These are phyloP conservation scores for Candida tibetensis DNA, from an alignment of 805 yeast species.

Conservation along the genomic window DNA sequence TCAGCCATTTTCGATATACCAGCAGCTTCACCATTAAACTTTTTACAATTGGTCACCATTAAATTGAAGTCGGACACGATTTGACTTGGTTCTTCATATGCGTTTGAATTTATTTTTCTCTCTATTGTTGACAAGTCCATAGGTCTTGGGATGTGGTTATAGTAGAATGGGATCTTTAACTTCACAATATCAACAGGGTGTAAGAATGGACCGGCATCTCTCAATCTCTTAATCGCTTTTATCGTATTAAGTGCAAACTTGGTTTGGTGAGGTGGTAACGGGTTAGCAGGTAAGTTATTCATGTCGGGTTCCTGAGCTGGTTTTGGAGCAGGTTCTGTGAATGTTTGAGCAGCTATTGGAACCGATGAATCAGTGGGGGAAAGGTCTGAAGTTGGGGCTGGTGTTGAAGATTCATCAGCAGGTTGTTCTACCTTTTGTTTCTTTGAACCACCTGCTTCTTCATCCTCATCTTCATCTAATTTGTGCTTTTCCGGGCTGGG, in stretches of 20 bases:
- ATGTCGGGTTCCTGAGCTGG: constrained; percentile 74
- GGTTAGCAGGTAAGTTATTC: constrained; percentile 60
- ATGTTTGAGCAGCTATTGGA: constrained; percentile 13
- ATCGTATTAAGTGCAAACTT: constrained; percentile 75
- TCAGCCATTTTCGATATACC: constrained; percentile 89
- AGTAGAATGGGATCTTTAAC: constrained; percentile 86
- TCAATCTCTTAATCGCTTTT: constrained; percentile 82
- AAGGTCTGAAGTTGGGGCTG: constrained; percentile 1
- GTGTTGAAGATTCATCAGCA: constrained; percentile 7
- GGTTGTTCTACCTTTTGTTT: constrained; percentile 5
- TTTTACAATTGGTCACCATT: constrained; percentile 78
- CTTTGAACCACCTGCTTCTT: constrained; percentile 8
- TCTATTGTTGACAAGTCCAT: constrained; percentile 95
- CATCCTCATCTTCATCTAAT: constrained; percentile 25
- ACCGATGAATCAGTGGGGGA: constrained; percentile 9
- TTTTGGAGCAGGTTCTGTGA: constrained; percentile 62
- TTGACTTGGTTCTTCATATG: constrained; percentile 68
- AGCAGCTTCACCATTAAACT: constrained; percentile 82
- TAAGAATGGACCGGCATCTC: constrained; percentile 88
- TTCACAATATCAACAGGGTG: constrained; percentile 88
- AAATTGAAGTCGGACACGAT: constrained; percentile 76
- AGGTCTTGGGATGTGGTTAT: constrained; percentile 77
- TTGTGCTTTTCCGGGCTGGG: constrained; percentile 40
- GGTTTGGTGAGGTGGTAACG: constrained; percentile 80
- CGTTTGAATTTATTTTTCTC: constrained; percentile 64